These are phyloP conservation scores for Murraya koenigii DNA, from an alignment of 345 rosid genomes.

Conservation along the genomic window DNA sequence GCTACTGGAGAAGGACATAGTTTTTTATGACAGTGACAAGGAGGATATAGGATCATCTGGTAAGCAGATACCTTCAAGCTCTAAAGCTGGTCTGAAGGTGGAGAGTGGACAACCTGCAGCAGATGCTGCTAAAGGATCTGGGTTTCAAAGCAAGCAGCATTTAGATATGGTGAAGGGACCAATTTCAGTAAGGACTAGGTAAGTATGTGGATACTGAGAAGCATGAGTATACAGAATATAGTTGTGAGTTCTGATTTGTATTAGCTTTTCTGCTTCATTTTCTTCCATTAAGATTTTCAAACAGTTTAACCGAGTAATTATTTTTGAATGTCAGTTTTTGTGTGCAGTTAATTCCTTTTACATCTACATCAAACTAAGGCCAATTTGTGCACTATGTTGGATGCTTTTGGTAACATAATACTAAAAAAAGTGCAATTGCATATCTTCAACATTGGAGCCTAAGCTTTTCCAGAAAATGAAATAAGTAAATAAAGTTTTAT, in stretches of 20 bases:
- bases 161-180: slow-evolving; percentile 43
- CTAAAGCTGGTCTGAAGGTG: slow-evolving; percentile 31
- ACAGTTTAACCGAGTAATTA: slow-evolving; percentile 16
- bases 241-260: slow-evolving; percentile 14
- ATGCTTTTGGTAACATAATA: neutral
- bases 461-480: neutral
- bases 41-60: slow-evolving; percentile 24
- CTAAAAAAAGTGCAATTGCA: neutral
- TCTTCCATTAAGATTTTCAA: slow-evolving; percentile 10
- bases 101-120: slow-evolving; percentile 27
- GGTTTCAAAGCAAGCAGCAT: slow-evolving; percentile 15
- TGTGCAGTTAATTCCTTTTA: neutral
- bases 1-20: slow-evolving; percentile 59
- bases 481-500: neutral
- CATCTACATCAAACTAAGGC: neutral
- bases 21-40: slow-evolving; percentile 51
- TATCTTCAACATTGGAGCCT: neutral
- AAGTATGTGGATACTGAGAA: slow-evolving; percentile 61
- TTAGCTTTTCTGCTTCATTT: slow-evolving; percentile 15
- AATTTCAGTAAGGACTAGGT: slow-evolving; percentile 57
- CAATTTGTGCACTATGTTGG: neutral
- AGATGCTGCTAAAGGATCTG: slow-evolving; percentile 27
- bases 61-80: slow-evolving; percentile 27
- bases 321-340: slow-evolving; percentile 9
- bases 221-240: slow-evolving; percentile 4